Evolutionary conservation across 2,329 filamentous ascomycete species (phyloP), one percentile per base, ranked within the genome.

Genomic region (Penicillium oxalicum): DNA sequence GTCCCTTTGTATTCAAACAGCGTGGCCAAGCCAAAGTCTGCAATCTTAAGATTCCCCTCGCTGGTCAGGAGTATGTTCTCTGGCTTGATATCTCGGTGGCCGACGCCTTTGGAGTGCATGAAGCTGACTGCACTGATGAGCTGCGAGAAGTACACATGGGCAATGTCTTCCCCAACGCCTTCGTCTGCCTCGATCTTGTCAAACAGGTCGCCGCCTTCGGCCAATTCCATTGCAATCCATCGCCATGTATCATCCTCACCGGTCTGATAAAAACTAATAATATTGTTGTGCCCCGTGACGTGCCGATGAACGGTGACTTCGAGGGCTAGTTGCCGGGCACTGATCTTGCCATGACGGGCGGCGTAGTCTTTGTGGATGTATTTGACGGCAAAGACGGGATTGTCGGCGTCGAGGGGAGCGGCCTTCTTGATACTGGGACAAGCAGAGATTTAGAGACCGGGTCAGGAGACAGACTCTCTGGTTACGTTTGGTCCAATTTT

Each of bases 111-210:
- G 32, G 87, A 88, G 71, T 98, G 93, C 80, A 97, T 94, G 72
- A 91, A 98, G 63, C 86, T 86, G 53, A 97, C 87, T 7, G 91
- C 93, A 64, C 84, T 84, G 60, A 97, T 80, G 53, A 98, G 80
- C 72, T 98, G 93, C 2, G 85, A 80, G 68, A 98, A 98, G 74
- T 97, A 98, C 53, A 96, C 82, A 67, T 98, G 94, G 32, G 93
- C 91, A 64, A 98, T 89, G 66, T 97, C 88, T 68, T 95, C 84
- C 5, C 86, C 82, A n/a, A 97, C 89, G 41, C 93, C 93, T 39
- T 91, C 88, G 68, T 98, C 93, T 13, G 93, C 91, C 72, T 98
- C 94, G 60, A 98, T 97, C 76, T 98, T 98, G 81, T 98, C 93
- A 69, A 98, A 98, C 6, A 98, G 77, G 66, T 98, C 93, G 9